These are phyloP conservation scores for Trichoderma sp. DNA, from an alignment of 2,329 filamentous ascomycete genomes.

Conservation along the genomic window DNA sequence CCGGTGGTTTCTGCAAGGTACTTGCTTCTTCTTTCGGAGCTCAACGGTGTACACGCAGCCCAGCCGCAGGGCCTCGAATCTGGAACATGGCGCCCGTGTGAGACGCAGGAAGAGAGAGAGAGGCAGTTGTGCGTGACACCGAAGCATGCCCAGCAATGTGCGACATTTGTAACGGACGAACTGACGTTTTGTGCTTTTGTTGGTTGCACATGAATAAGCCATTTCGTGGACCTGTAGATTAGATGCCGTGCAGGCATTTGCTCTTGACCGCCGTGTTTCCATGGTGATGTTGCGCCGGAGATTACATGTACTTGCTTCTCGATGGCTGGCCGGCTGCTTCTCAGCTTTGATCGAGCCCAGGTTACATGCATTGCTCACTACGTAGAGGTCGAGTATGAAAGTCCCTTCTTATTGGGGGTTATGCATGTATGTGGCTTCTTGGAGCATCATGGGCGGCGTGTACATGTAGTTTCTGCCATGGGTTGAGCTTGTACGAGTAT, in stretches of 20 bases:
- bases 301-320: background rate
- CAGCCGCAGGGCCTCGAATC: slow-evolving; percentile 1
- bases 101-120: background rate
- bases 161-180: background rate
- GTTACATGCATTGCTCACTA: background rate
- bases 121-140: slow-evolving; percentile 2
- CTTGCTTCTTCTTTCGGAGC: background rate
- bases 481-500: background rate
- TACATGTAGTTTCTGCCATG: slow-evolving; percentile 10
- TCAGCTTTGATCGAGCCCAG: background rate
- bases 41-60: slow-evolving; percentile 1
- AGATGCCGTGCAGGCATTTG: too few relatives aligned
- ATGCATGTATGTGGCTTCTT: slow-evolving; percentile 13
- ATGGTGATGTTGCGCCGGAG: too few relatives aligned
- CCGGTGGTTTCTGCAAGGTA: background rate
- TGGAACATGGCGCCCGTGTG: slow-evolving; percentile 13
- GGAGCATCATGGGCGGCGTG: slow-evolving; percentile 12
- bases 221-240: too few relatives aligned
- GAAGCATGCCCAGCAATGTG: background rate
- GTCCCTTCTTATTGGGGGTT: background rate
- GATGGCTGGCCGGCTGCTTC: background rate
- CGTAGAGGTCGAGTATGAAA: background rate
- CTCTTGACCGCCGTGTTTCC: too few relatives aligned
- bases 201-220: background rate
- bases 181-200: background rate